Evolutionary conservation across 176 grass and related monocot genomes (phyloP), one percentile per base, ranked within the genome.

Genomic region (Bonia amplexicaulis): DNA sequence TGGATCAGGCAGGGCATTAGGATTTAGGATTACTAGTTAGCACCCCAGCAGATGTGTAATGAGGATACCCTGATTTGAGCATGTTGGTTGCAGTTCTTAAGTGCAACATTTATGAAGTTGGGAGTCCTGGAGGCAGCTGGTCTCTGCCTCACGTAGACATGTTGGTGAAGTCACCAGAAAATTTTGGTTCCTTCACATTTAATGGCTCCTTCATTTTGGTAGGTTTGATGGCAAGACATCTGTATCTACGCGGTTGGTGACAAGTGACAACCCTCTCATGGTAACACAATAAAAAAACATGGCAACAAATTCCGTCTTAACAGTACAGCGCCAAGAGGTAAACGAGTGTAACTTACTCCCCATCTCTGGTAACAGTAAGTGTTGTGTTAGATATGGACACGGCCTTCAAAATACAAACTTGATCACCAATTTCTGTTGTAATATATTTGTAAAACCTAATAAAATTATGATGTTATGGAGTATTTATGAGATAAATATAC

Each of bases 181-280:
- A 42, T 6, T 66, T 87, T 66, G 44, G 22, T 46, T 45, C 16
- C 9, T 81, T 72, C 51, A 9, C 45, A 86, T 64, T 86, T 70
- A 90, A 86, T 86, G 40, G 73, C 65, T 57, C 46, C 84, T 46
- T 78, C 26, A 78, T 82, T 90, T 82, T 27, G 78, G 88, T 86
- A 72, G 83, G 88, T 86, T 80, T 61, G 78, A 86, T 64, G 70
- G 71, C 54, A 29, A 68, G 35, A 22, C 68, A 86, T 29, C 23
- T 81, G 17, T 39, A 25, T 70, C 52, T 62, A 77, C 78, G 54
- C 71, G 64, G 64, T 77, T 77, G 86, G 73, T 83, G 64, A 33
- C 46, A 72, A 12, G 37, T 39, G 61, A 76, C 51, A 68, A 8
- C 79, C 26, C 2, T 80, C 40, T 17, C 86, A 65, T 65, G 57